These are phyloP conservation scores for Musa schizocarpa DNA, from an alignment of 176 grass and related monocot genomes.

Conservation along the genomic window DNA sequence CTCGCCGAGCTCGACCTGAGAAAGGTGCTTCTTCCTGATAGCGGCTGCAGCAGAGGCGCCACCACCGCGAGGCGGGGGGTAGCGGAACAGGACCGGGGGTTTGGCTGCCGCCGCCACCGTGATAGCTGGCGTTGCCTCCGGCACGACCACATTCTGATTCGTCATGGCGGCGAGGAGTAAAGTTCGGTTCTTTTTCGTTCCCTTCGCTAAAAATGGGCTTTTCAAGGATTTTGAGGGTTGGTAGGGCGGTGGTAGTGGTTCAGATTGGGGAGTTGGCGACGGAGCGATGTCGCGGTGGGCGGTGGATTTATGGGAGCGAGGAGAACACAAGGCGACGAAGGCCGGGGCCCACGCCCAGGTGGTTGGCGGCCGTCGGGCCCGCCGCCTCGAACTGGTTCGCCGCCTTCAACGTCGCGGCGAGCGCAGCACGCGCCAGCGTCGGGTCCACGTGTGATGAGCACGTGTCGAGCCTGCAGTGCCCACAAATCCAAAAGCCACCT, in stretches of 20 bases:
- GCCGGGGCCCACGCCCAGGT: background rate
- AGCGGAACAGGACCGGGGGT: slow-evolving; percentile 41
- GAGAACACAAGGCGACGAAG: background rate
- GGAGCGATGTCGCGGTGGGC: background rate
- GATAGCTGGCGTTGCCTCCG: slow-evolving; percentile 31
- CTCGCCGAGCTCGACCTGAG: slow-evolving; percentile 44
- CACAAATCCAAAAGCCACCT: too few species aligned
- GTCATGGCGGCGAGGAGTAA: slow-evolving; percentile 37
- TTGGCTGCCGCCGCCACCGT: slow-evolving; percentile 17
- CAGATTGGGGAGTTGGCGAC: background rate
- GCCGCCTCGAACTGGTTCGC: too few species aligned
- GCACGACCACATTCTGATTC: slow-evolving; percentile 55
- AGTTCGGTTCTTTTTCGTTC: background rate
- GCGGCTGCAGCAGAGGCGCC: slow-evolving; percentile 11
- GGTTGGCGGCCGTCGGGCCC: background rate
- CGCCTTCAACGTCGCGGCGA: too few species aligned
- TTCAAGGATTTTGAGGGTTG: background rate
- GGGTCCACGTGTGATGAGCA: too few species aligned
- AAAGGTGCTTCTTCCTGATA: slow-evolving; percentile 43
- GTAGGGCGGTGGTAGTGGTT: background rate
- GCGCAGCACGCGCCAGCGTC: too few species aligned
- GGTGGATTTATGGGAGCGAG: background rate
- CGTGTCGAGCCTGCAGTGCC: too few species aligned
- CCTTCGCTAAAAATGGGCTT: background rate
- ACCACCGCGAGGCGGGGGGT: slow-evolving; percentile 44